Percentiles rank a stretch among this genome's conserved stretches.
These are phyloP conservation scores for Lentinula lateritia DNA, from an alignment of 768 basidiomycete genomes.

Conservation along the genomic window DNA sequence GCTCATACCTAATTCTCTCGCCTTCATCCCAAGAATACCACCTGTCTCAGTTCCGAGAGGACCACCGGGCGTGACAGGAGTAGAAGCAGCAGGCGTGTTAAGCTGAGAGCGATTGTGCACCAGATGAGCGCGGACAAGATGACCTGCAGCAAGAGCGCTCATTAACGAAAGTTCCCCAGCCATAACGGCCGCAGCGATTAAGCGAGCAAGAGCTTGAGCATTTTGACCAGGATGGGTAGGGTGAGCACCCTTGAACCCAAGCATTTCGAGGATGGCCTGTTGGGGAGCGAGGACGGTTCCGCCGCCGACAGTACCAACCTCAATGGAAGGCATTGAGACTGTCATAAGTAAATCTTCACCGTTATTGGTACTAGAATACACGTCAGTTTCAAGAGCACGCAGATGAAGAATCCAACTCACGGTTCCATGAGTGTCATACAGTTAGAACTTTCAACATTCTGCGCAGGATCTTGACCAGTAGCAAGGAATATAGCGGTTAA, in stretches of 20 bases:
- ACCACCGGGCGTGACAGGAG: slow-evolving; percentile 60
- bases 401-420: slow-evolving; percentile 44
- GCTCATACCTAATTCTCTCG: slow-evolving; percentile 2
- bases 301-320: slow-evolving; percentile 97
- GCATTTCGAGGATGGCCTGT: slow-evolving; percentile 85
- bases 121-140: slow-evolving; percentile 90
- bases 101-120: slow-evolving; percentile 85
- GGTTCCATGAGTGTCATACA: slow-evolving; percentile 99
- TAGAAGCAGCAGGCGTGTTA: slow-evolving; percentile 66
- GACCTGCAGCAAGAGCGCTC: slow-evolving; percentile 90
- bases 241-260: slow-evolving; percentile 90
- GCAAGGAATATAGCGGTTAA: slow-evolving; percentile 93
- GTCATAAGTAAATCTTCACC: slow-evolving; percentile 91
- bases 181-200: slow-evolving; percentile 93
- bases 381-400: not conserved
- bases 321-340: slow-evolving; percentile 97
- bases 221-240: slow-evolving; percentile 83
- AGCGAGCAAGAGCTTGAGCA: slow-evolving; percentile 81
- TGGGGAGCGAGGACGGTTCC: slow-evolving; percentile 93
- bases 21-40: slow-evolving; percentile 7
- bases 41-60: slow-evolving; percentile 12
- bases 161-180: slow-evolving; percentile 93
- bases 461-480: slow-evolving; percentile 97
- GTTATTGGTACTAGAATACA: slow-evolving; percentile 61
- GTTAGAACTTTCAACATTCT: slow-evolving; percentile 97